Evolutionary conservation across 1,139 yeast species (phyloP), one percentile per base, ranked within the genome.

Genomic region (Yamadazyma mexicana): DNA sequence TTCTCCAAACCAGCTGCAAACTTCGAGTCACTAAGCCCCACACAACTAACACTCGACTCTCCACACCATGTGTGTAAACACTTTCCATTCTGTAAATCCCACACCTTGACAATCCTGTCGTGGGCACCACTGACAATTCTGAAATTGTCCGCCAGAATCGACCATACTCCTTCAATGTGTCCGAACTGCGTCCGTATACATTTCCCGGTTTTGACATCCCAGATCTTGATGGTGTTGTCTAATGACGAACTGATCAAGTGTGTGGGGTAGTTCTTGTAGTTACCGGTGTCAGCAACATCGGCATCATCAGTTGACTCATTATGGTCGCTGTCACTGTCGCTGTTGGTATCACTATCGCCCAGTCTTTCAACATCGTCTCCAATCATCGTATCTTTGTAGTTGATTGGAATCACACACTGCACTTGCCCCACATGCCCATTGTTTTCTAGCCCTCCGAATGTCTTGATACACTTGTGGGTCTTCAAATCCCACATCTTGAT

Each of bases 101-200:
- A 92, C 5, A 92, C 87, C 62, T 92, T 92, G 46, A 89, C 86
- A 40, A 83, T 71, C 48, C 88, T 76, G 64, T 92, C 98, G 56
- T 91, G 97, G 1, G 96, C 92, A 2, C 97, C 98, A 56, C 94
- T 83, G 14, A 91, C 87, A 33, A 92, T 86, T 49, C 98, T 75
- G 71, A 92, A 92, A 32, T 92, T 89, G 65, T 92, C 98, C 0
- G 97, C 95, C 14, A 92, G 88, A 44, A 92, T 85, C 31, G 92
- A 87, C 97, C 98, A 91, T 15, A 92, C 96, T 15, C 98, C 98
- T 62, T 92, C 98, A 40, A 91, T 88, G 56, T 92, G 98, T 5
- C 98, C 98, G 64, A 91, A 91, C 59, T 92, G 91, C 0, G 98
- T 91, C 42, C 97, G 74, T 15, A 88, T 79, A 56, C 98, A 91